Base-by-base conservation (phyloP, 371 early-diverging fungal species). In the Blakeslea trispora region DNA sequence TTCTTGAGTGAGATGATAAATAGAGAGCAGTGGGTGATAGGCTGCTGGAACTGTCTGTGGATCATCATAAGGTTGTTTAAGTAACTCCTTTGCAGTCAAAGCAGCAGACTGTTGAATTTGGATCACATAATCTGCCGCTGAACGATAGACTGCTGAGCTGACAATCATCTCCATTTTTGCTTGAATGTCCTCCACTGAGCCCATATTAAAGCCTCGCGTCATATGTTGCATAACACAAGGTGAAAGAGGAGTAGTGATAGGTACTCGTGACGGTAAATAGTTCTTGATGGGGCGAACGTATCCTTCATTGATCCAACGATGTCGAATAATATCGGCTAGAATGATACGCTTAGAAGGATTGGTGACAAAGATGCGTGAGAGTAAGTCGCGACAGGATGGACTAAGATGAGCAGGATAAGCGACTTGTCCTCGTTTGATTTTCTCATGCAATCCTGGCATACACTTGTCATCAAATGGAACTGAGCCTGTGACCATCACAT, bases 391-490 rank as follows among this genome's bases (percentile, higher is more conserved):
- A 55, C 91, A 92, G 56, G 90, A 90, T 65, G 32, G 69, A 63
- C 88, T 91, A 5, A 91, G 79, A 53, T 94, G 82, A 0, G 95
- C 94, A 13, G 91, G 89, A 59, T 89, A 94, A 50, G 81, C 78
- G 14, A 88, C 85, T 45, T 85, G 76, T 3, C 91, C 94, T 15
- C 81, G 75, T 68, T 94, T 93, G 63, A 99, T 97, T 71, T 94
- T 95, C 10, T 89, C 87, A 49, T 97, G 94, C 17, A 98, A 75
- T 0, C 82, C 86, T 5, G 88, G 87, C 82, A 97, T 88, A 53
- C 85, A 86, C 56, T 90, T 88, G 64, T 97, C 98, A 67, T 97
- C 94, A 79, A 98, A 98, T 0, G 99, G 99, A 0, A 98, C 96
- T 55, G 84, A 85, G 24, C 98, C 99, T 52, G 91, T 92, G 5